A percentile compares a stretch with the other conserved stretches of the same genome.
These are phyloP conservation scores for Plasmodium inui DNA, from an alignment of 169 alveolate species.

Conservation along the genomic window DNA sequence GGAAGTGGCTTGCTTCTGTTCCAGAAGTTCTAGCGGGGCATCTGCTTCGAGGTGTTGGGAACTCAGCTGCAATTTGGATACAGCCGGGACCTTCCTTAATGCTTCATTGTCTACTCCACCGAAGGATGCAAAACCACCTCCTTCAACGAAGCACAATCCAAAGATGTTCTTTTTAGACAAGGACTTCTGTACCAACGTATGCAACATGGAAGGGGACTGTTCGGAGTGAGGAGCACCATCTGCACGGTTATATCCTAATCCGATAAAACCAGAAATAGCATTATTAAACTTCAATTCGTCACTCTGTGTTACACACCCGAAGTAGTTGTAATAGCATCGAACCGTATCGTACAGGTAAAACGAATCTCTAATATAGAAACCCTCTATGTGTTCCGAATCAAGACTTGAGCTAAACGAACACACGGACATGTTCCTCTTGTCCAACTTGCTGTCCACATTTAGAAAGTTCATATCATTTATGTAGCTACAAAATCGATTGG, in stretches of 20 bases:
- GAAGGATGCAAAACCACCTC: constrained; percentile 40
- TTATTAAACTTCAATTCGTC: constrained; percentile 17
- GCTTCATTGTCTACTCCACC: constrained; percentile 25
- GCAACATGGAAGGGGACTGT: constrained; percentile 8
- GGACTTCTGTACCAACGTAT: constrained; percentile 18
- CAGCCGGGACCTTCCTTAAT: background rate
- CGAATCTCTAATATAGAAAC: constrained; percentile 50
- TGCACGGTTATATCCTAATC: constrained; percentile 8
- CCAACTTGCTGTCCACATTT: background rate
- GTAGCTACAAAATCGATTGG: constrained; percentile 36
- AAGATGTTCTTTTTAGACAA: constrained; percentile 36
- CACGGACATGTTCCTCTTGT: constrained; percentile 35
- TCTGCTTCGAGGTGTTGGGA: background rate
- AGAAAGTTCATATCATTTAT: constrained; percentile 43
- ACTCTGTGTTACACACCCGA: constrained; percentile 49
- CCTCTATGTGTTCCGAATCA: constrained; percentile 18
- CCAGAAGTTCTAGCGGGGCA: background rate
- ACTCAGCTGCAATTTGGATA: background rate
- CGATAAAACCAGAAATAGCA: constrained; percentile 40
- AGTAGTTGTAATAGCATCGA: background rate
- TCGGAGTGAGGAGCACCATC: background rate
- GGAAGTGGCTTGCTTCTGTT: background rate
- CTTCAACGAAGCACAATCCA: constrained; percentile 30
- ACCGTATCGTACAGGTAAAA: background rate
- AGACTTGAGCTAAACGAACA: constrained; percentile 29